Percentiles rank a stretch among this genome's conserved stretches.
phyloP scores from a whole-genome alignment of 106 monocot species.

The Dendrobium nobile region DNA sequence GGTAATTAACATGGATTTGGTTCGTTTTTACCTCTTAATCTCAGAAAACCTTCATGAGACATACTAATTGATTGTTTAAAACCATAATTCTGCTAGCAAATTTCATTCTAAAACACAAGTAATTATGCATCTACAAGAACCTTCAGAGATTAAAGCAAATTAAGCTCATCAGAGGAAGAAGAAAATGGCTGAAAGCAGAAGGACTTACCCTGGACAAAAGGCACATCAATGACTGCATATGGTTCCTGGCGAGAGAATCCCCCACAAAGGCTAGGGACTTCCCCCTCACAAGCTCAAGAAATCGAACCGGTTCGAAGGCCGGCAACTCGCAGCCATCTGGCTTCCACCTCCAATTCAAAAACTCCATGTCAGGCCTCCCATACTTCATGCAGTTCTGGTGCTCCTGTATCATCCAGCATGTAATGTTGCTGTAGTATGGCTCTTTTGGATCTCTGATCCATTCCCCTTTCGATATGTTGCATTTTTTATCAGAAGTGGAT shows the following conservation, averaged over 20 bases:
- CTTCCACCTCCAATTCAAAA: slow-evolving; percentile 54
- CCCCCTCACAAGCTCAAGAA: slow-evolving; percentile 27
- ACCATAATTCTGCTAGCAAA: too few species aligned
- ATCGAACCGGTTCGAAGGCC: slow-evolving; percentile 24
- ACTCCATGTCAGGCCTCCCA: slow-evolving; percentile 48
- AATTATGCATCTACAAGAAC: too few species aligned
- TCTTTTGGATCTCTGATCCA: slow-evolving; percentile 31
- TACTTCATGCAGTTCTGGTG: slow-evolving; percentile 63
- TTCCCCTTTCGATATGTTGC: slow-evolving; percentile 42
- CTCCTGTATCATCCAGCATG: slow-evolving; percentile 41
- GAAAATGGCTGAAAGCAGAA: neutral
- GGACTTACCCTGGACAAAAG: slow-evolving; percentile 38
- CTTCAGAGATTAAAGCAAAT: too few species aligned
- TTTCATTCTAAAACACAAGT: too few species aligned
- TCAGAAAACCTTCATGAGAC: too few species aligned
- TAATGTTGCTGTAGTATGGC: slow-evolving; percentile 45
- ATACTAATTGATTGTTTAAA: too few species aligned
- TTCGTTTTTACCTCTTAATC: too few species aligned
- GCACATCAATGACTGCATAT: slow-evolving; percentile 62
- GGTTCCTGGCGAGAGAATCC: slow-evolving; percentile 54
- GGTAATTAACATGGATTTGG: too few species aligned
- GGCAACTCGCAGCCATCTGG: slow-evolving; percentile 43
- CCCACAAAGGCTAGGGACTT: slow-evolving; percentile 53
- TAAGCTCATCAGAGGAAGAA: neutral
- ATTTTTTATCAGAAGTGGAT: neutral